Base-by-base conservation (phyloP, 2,329 filamentous ascomycete genomes). In the Dichotomopilus funicola region DNA sequence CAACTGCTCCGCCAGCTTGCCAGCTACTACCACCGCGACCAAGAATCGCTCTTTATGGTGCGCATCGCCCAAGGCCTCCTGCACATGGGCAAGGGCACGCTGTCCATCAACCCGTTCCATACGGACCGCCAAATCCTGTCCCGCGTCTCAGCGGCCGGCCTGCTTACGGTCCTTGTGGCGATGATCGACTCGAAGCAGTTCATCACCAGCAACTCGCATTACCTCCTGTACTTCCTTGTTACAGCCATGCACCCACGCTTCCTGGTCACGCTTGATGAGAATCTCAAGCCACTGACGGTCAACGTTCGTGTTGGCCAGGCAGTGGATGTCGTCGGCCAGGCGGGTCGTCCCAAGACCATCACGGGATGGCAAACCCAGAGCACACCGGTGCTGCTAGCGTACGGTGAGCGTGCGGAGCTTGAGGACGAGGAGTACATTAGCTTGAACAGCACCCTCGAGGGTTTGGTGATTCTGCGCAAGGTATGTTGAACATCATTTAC, bases 361-460 rank as follows among this genome's bases (percentile, higher is more conserved):
- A 99, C 94, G 8, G 94, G 94, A 52, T 99, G 94, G 94, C 94
- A 99, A 75, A 99, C 94, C 62, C 94, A 99, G 78, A 96, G 89
- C 76, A 99, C 94, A n/a, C 94, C 94, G 0, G 94, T 99, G 47
- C 78, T 99, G 57, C 77, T 99, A 65, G 87, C 89, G n/a, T 87
- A 96, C 68, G 94, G 95, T 35, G 94, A 99, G 78, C 82, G 95
- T 66, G 94, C 94, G 8, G 94, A 99, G 77, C 77, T 99, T 50
- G 94, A 99, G 72, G 94, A 99, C 67, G 94, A 99, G 75, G 86
- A 99, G 75, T 99, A 97, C 71, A 86, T 97, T 62, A 89, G 88
- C 72, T 75, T 99, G 68, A 95, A 86, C 70, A 94, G 85, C 75
- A 95, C 86, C 52, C 79, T 99, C 59, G 94, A 99, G 75, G 94